These are phyloP conservation scores for Picea mariana DNA, from an alignment of 83 land plant species.

Conservation along the genomic window DNA sequence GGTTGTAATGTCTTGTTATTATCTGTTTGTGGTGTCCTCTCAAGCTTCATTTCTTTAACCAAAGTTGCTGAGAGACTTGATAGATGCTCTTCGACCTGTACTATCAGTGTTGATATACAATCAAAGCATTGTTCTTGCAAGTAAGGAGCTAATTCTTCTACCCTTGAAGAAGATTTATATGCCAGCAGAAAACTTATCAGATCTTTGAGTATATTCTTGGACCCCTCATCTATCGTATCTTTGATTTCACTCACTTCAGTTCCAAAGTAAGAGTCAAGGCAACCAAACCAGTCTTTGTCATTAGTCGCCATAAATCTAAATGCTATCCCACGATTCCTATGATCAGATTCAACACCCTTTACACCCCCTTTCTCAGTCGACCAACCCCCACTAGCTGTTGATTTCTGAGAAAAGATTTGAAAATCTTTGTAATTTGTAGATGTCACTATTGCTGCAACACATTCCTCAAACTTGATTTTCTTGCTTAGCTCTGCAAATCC, in stretches of 20 bases:
- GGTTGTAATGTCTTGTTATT: slow-evolving; percentile 15
- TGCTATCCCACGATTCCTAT: slow-evolving; percentile 16
- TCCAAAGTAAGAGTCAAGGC: slow-evolving; percentile 73
- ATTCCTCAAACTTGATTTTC: slow-evolving; percentile 36
- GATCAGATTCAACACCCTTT: slow-evolving; percentile 26
- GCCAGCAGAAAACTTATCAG: slow-evolving; percentile 69
- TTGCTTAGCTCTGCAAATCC: slow-evolving; percentile 51
- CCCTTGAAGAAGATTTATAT: slow-evolving; percentile 66
- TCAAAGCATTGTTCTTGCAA: slow-evolving; percentile 74
- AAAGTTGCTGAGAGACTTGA: slow-evolving; percentile 41
- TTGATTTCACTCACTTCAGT: slow-evolving; percentile 71
- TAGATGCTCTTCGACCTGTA: slow-evolving; percentile 50
- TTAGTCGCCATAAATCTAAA: slow-evolving; percentile 23
- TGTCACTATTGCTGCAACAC: slow-evolving; percentile 25
- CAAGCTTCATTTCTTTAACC: slow-evolving; percentile 10
- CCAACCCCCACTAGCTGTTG: slow-evolving; percentile 56
- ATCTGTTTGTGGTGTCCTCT: slow-evolving; percentile 2
- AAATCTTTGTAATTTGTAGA: slow-evolving; percentile 23
- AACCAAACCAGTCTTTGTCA: slow-evolving; percentile 61
- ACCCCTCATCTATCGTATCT: slow-evolving; percentile 68
- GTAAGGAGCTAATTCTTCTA: slow-evolving; percentile 73
- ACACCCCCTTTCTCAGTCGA: slow-evolving; percentile 20
- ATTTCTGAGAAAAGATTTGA: slow-evolving; percentile 22
- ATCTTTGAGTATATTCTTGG: slow-evolving; percentile 64
- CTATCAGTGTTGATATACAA: slow-evolving; percentile 61